Base-by-base conservation (phyloP, 2,329 filamentous ascomycete genomes). In the Trichoderma guizhouense region DNA sequence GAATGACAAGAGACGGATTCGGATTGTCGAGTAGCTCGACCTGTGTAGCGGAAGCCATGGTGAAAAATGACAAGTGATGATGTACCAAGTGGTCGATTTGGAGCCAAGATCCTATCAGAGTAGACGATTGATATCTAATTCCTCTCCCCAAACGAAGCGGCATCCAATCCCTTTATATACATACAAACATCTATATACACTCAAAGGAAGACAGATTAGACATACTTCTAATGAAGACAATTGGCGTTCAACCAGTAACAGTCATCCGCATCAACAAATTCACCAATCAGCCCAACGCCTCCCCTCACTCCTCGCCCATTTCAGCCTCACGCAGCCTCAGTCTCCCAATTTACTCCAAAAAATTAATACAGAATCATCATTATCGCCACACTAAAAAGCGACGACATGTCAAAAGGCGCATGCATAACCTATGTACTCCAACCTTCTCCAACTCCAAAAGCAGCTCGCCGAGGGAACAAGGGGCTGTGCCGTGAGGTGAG, bases 1-100 rank as follows among this genome's bases (percentile, higher is more conserved):
- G 69, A 7, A 75, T 73, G 7, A 71, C 73, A 12, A 76, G 72
- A 15, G 76, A 74, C 24, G 75, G 73, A 68, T 75, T 72, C 28
- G 68, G 30, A 21, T 39, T 57, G 36, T 15, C 65, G 43, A 74
- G 64, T 18, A 79, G 73, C 69, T 76, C 74, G 12, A 81, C 55
- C n/a, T 79, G 77, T 28, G 79, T 80, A 65, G 79, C 79, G 18
- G 79, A 76, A 65, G 79, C 78, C 80, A 81, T 81, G 43, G 21
- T 71, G 68, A 65, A 72, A 51, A 11, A 9, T 15, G 18, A 7
- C 21, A 3, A 9, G 6, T 24, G 64, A 36, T 8, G 64, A 43
- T n/a, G 34, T 26, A 8, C 3, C 8, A 68, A 32, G 18, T 7
- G 3, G 24, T 5, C 3, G 24, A 15, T 21, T 34, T 14, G 36